Base-by-base conservation (phyloP, 768 basidiomycete species). In the Pisolithus orientalis region DNA sequence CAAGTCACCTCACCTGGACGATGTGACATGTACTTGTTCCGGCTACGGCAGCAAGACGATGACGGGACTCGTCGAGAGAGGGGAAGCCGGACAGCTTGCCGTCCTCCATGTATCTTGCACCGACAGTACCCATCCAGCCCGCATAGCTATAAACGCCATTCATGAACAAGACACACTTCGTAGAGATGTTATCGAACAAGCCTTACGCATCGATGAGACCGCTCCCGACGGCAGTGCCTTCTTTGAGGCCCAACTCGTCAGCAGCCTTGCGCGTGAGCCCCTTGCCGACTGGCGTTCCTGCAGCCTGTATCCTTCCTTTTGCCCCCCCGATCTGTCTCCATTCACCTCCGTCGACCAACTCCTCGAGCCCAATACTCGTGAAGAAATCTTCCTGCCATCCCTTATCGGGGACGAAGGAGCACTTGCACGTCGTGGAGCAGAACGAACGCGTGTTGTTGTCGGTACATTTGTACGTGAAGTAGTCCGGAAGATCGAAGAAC, bases 1-100 rank as follows among this genome's bases (percentile, higher is more conserved):
- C 8, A 34, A 27, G 39, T 2, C 53, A 13, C 59, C 69, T 31
- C 49, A 87, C 88, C 75, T 93, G 92, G 1, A 95, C 87, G 43
- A 99, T 78, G 70, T 98, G 90, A 65, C 96, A 98, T 6, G 94
- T 97, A 60, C 90, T 93, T 5, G 95, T 99, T 8, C 96, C 96
- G 27, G 96, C 96, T 51, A 94, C 87, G 44, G 87, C 92, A 4
- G 94, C 95, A 17, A 99, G 74, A 39, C 95, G 77, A 61, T 89
- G 83, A 13, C 77, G 73, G 6, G 90, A 90, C 57, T 95, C 90
- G 6, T 84, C 78, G 7, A 96, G 71, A 11, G 75, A 72, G 14
- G 91, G 89, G 21, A 76, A 62, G 17, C 71, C 72, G 0, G 78
- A 80, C n/a, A 81, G 54, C 53, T 72, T 68, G 5, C 77, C 81